Evolutionary conservation across 805 yeast genomes (phyloP).

Genomic region (Pichia occidentalis): DNA sequence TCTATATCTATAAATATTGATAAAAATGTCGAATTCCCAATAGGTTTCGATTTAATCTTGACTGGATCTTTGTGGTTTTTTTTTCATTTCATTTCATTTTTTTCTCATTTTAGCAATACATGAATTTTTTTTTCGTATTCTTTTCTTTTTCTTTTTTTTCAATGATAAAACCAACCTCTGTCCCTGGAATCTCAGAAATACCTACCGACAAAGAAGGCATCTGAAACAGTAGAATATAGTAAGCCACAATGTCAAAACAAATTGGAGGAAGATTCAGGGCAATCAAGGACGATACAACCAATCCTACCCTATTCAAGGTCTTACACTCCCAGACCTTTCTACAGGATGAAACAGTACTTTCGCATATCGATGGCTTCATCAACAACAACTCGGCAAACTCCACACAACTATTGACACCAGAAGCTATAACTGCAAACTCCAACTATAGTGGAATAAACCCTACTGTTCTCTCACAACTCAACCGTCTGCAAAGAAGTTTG

Average conservation of each 20-base stretch:
- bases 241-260: slow-evolving; percentile 10
- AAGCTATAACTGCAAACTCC: background rate
- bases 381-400: slow-evolving; percentile 7
- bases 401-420: background rate
- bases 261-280: slow-evolving; percentile 12
- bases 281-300: slow-evolving; percentile 12
- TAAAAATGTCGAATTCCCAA: too few relatives aligned
- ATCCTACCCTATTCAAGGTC: slow-evolving; percentile 13
- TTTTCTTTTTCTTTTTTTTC: background rate
- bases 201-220: too few relatives aligned
- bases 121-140: background rate
- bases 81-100: too few relatives aligned
- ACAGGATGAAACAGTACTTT: slow-evolving; percentile 11
- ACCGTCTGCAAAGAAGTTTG: slow-evolving; percentile 32
- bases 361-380: slow-evolving; percentile 13
- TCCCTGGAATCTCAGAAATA: too few relatives aligned
- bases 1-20: too few relatives aligned
- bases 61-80: too few relatives aligned
- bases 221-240: too few relatives aligned
- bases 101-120: background rate
- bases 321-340: slow-evolving; percentile 15
- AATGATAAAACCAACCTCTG: too few relatives aligned
- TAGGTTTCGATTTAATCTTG: too few relatives aligned
- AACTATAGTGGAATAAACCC: slow-evolving; percentile 24
- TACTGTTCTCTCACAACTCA: slow-evolving; percentile 28